Evolutionary conservation across 257 asterid species (phyloP), one percentile per base, ranked within the genome.

Genomic region (Mentha longifolia): DNA sequence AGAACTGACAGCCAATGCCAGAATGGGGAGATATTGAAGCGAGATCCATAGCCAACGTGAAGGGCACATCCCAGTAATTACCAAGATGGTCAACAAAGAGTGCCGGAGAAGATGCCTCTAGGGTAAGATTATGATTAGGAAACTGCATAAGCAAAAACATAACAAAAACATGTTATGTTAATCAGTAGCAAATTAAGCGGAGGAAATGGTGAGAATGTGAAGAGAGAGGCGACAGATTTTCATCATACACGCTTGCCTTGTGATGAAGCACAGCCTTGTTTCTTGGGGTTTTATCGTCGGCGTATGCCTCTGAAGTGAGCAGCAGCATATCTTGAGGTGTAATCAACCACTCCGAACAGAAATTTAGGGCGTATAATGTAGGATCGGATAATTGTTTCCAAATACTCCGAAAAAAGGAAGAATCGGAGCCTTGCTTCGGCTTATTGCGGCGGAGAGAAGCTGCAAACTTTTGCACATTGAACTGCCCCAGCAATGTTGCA

Each of bases 31-130:
- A 52, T 28, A 84, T 76, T 14, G 96, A 87, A 46, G 96, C 80
- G 70, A 89, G 81, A 81, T 87, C 96, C 82, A 91, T 68, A 37
- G 86, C 81, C 68, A 85, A 8, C 22, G 93, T 76, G 61, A 86
- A 78, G 0, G 97, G 97, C 43, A 86, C 87, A 70, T 89, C 91
- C 97, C 97, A 92, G 85, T 87, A 89, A 67, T 81, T 82, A 47
- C 97, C 97, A 14, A 68, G 66, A 71, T 76, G 71, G 78, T 89
- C 95, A 63, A 85, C 82, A 64, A 79, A 92, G 51, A 87, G 93
- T 5, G 81, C 80, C 1, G 93, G 95, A 57, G 85, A 82, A 73
- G 95, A 85, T 68, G 97, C 96, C 83, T 92, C 97, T 54, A 89
- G 41, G 4, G 82, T 85, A 2, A 92, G 82, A 78, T 88, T 67